Evolutionary conservation across 768 basidiomycete species (phyloP), one percentile per base, ranked within the genome.

Genomic region (Mycena alexandri): DNA sequence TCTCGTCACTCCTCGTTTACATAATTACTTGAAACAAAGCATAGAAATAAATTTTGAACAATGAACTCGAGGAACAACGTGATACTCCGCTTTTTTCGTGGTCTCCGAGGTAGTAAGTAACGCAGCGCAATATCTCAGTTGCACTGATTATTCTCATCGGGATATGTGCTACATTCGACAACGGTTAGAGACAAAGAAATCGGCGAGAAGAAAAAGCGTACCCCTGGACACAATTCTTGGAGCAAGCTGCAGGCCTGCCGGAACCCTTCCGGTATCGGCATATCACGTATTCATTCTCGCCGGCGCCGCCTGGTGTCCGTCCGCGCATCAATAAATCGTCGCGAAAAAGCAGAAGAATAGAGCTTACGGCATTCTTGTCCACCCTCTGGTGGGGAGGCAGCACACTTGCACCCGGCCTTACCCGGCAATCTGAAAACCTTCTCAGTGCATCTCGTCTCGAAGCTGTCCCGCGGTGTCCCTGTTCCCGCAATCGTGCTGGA

Each of bases 371-470:
- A 61, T 34, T 61, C 50, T 12, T 8, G 14, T 9, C 38, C 60
- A 0, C 50, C 60, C 9, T 3, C 19, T 3, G 60, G 60, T 24
- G 24, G 6, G 12, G 22, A 5, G 19, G 60, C 21, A 6, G 48
- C 60, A 19, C 60, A 61, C 25, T 52, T 52, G 60, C 60, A 61
- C 5, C 60, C 60, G 25, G 48, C 60, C 21, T 52, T 52, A 5
- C 60, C 50, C 14, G 48, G 60, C 25, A 61, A 19, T 3, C 17
- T 25, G 50, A 17, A 61, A 1, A 61, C 41, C 50, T 61, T 61
- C 19, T 33, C 36, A 1, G 22, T 12, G n/a, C 60, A 61, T 0
- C 24, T 0, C 4, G 33, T 25, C 24, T 21, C 17, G 5, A 42
- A 36, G 24, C 41, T 17, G 17, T 43, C 60, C 5, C 47, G 38